Percentiles rank a stretch among this genome's conserved stretches.
Evolutionary conservation across 1,284 basidiomycete genomes (phyloP).

Genomic region (Coniophora puteana): DNA sequence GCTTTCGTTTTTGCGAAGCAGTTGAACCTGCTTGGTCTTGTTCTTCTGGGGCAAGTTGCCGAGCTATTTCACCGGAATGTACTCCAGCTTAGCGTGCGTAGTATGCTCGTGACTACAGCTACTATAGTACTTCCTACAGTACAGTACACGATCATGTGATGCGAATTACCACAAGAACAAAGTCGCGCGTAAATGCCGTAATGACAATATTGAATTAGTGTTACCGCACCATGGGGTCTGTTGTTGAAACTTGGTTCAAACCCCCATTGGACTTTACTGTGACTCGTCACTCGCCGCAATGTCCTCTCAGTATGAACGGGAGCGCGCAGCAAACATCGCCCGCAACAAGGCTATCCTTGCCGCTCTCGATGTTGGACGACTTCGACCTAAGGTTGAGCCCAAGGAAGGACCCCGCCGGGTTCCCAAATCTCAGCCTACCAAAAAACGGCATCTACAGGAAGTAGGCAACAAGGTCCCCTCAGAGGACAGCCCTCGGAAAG

Average conservation of each 20-base stretch:
- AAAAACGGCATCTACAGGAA: conserved; percentile 29
- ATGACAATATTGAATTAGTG: too few relatives aligned
- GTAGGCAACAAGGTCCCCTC: conserved; percentile 26
- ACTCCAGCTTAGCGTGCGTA: too few relatives aligned
- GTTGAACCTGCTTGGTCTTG: too few relatives aligned
- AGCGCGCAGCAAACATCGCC: conserved; percentile 45
- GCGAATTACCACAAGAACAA: too few relatives aligned
- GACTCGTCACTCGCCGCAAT: too few relatives aligned
- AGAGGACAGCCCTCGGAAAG: too few relatives aligned
- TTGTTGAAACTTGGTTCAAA: not conserved
- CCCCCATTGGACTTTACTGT: not conserved
- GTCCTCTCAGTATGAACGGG: conserved; percentile 45
- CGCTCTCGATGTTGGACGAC: conserved; percentile 35
- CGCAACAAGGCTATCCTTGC: conserved; percentile 45
- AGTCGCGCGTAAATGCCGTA: too few relatives aligned
- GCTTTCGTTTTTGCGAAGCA: too few relatives aligned
- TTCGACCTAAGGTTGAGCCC: conserved; percentile 42
- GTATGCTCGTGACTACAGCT: too few relatives aligned
- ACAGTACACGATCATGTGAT: not conserved
- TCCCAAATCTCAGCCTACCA: conserved; percentile 5
- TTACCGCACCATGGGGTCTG: too few relatives aligned
- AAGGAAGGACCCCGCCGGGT: conserved; percentile 34
- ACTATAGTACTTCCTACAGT: not conserved
- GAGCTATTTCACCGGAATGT: too few relatives aligned
- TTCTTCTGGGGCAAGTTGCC: too few relatives aligned